Percentiles rank a stretch among this genome's conserved stretches.
phyloP scores from a whole-genome alignment of 805 yeast genomes.

The Lachancea kluyveri region DNA sequence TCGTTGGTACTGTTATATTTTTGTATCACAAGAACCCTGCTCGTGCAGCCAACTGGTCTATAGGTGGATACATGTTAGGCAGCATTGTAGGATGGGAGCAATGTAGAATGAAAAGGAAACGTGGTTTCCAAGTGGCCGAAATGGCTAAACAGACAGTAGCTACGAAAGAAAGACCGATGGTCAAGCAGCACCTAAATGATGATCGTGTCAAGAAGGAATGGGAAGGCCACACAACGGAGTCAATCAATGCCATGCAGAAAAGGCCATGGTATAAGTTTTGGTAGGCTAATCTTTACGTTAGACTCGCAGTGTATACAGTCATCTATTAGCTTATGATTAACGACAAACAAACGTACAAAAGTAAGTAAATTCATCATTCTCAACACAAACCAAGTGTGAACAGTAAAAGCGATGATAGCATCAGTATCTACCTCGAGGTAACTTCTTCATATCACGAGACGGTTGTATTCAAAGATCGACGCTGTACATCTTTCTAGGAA shows the following conservation, averaged over 20 bases:
- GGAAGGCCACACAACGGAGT: constrained; percentile 14
- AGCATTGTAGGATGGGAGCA: constrained; percentile 89
- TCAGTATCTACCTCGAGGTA: too few relatives aligned
- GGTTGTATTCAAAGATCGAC: too few relatives aligned
- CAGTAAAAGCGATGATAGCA: too few relatives aligned
- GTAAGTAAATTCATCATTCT: too few relatives aligned
- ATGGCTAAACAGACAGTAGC: constrained; percentile 52
- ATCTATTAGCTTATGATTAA: too few relatives aligned
- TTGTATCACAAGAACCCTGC: constrained; percentile 56
- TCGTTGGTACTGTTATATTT: constrained; percentile 60
- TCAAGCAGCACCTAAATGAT: constrained; percentile 21
- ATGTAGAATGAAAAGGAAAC: constrained; percentile 67
- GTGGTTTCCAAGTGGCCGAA: constrained; percentile 59
- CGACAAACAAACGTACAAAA: too few relatives aligned
- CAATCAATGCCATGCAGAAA: neutral
- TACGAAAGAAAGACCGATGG: constrained; percentile 33
- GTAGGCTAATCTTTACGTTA: constrained; percentile 17
- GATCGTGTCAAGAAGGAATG: constrained; percentile 18
- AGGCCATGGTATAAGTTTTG: constrained; percentile 30
- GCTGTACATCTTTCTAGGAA: too few relatives aligned
- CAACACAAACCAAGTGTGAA: too few relatives aligned
- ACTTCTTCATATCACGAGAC: too few relatives aligned
- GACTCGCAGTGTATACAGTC: too few relatives aligned
- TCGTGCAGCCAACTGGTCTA: constrained; percentile 73
- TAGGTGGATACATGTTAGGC: constrained; percentile 74